Percentiles rank a stretch among this genome's conserved stretches.
Evolutionary conservation across 805 yeast genomes (phyloP).

Genomic region (Hyphopichia homilentoma): DNA sequence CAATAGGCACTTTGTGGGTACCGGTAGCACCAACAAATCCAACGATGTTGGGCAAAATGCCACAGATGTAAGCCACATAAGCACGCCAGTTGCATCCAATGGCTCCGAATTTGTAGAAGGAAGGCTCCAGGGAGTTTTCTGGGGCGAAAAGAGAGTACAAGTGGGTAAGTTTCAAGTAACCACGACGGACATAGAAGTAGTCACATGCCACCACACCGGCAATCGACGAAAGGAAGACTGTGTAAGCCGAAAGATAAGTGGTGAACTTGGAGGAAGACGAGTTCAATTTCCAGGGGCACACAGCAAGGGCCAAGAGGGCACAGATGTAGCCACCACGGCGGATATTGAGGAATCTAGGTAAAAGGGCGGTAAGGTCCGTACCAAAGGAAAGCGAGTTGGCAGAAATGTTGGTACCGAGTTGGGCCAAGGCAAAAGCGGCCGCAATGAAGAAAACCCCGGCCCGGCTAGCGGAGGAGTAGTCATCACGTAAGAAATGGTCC

Average conservation of each 20-base stretch:
- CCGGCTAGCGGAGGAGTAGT: conserved; percentile 35
- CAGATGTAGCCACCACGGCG: conserved; percentile 40
- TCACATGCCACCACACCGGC: conserved; percentile 42
- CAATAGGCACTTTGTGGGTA: conserved; percentile 64
- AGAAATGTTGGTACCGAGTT: conserved; percentile 39
- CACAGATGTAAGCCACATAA: conserved; percentile 71
- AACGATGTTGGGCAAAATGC: conserved; percentile 77
- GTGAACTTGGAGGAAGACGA: conserved; percentile 37
- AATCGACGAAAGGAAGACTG: conserved; percentile 41
- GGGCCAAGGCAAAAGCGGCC: conserved; percentile 38
- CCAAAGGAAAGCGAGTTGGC: conserved; percentile 42
- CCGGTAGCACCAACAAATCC: conserved; percentile 86
- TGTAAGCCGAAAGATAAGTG: conserved; percentile 40
- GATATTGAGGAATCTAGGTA: conserved; percentile 37
- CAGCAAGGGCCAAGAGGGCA: conserved; percentile 35
- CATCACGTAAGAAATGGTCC: conserved; percentile 49
- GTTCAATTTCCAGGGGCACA: conserved; percentile 42
- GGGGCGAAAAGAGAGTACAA: conserved; percentile 50
- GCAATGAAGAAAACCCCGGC: conserved; percentile 42
- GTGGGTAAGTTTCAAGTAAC: conserved; percentile 59
- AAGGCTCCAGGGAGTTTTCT: conserved; percentile 20
- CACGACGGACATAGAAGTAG: conserved; percentile 62
- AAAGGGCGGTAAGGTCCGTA: conserved; percentile 37
- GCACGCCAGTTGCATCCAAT: conserved; percentile 84
- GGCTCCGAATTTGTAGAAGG: conserved; percentile 56